These are phyloP conservation scores for Anthoceros angustus DNA, from an alignment of 225 moss, liverwort and hornwort species.

Conservation along the genomic window DNA sequence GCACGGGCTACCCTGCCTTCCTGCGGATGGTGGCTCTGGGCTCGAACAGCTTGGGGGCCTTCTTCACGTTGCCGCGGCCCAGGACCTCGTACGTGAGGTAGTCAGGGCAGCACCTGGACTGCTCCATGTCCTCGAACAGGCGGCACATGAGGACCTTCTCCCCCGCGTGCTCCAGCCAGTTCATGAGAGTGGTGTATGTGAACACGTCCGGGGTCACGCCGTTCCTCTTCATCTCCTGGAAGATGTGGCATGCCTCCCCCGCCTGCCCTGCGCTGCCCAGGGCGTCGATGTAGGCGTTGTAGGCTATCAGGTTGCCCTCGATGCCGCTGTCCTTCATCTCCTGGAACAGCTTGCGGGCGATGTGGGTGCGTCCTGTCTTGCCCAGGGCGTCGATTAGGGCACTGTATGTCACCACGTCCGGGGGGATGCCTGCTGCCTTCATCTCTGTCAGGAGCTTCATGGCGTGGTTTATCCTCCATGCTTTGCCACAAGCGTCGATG, in stretches of 20 bases:
- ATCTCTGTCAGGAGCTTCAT: not conserved
- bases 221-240: not conserved
- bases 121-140: constrained; percentile 1
- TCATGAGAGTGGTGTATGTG: not conserved
- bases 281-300: constrained; percentile 1
- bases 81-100: not conserved
- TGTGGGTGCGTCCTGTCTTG: not conserved
- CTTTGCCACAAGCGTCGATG: not conserved
- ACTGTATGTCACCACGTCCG: not conserved
- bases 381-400: not conserved
- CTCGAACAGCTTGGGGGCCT: not conserved
- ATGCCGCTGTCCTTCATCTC: not conserved
- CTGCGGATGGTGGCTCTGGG: not conserved
- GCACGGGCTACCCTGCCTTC: no score
- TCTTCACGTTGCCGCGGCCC: not conserved
- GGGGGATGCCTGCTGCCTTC: not conserved
- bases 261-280: constrained; percentile 1
- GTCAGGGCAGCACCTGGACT: not conserved
- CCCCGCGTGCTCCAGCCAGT: not conserved
- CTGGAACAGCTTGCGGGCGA: not conserved
- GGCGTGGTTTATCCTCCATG: not conserved
- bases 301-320: not conserved
- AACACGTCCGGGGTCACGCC: not conserved
- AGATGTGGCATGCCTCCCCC: not conserved
- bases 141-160: not conserved